These are phyloP conservation scores for Termitomyces heimii DNA, from an alignment of 768 basidiomycete species.

Conservation along the genomic window DNA sequence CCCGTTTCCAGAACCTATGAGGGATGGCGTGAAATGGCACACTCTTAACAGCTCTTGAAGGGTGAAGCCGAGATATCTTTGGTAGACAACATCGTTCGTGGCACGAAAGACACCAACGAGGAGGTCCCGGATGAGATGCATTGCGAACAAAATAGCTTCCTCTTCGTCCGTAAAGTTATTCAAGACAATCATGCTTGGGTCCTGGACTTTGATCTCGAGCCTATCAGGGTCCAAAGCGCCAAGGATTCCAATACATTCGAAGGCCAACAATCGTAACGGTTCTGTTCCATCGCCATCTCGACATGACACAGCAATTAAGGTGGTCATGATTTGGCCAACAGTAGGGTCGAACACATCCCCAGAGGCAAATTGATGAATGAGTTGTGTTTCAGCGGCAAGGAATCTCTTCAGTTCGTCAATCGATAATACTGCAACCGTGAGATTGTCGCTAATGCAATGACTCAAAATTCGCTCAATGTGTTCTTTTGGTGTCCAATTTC, in stretches of 20 bases:
- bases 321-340: conserved; percentile 61
- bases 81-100: conserved; percentile 91
- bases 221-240: conserved; percentile 96
- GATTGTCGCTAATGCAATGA: conserved; percentile 74
- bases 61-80: conserved; percentile 81
- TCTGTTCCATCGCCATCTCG: conserved; percentile 78
- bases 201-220: conserved; percentile 57
- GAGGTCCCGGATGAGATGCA: conserved; percentile 81
- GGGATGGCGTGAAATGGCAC: conserved; percentile 78
- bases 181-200: conserved; percentile 64
- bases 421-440: conserved; percentile 68
- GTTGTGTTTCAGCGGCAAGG: conserved; percentile 42
- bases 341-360: conserved; percentile 85
- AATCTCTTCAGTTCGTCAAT: conserved; percentile 71
- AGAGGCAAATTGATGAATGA: conserved; percentile 58
- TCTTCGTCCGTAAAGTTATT: conserved; percentile 76
- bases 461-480: conserved; percentile 63
- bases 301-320: conserved; percentile 63
- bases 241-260: conserved; percentile 86
- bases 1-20: conserved; percentile 49
- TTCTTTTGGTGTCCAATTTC: conserved; percentile 43
- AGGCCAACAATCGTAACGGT: conserved; percentile 61
- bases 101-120: conserved; percentile 89
- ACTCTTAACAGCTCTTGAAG: conserved; percentile 89
- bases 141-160: conserved; percentile 73